Conservation (phyloP, 805 yeast species). For the Suhomyces prunicola region DNA sequence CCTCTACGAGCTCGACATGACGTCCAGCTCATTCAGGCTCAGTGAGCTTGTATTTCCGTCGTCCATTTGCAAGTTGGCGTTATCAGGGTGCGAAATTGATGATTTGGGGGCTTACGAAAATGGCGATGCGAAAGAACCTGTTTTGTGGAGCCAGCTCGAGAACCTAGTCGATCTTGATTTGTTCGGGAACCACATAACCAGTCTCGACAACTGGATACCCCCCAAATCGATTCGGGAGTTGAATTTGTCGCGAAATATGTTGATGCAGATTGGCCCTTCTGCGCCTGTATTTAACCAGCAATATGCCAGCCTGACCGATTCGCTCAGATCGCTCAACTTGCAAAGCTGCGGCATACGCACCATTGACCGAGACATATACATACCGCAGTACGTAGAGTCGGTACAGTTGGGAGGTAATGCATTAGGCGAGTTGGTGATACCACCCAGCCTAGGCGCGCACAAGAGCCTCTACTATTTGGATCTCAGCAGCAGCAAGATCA, state of each 20-base stretch:
- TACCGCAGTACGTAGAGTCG: slow-evolving; percentile 7
- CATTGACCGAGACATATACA: slow-evolving; percentile 4
- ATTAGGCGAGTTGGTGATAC: slow-evolving; percentile 12
- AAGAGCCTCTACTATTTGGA: slow-evolving; percentile 12
- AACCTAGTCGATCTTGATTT: slow-evolving; percentile 23
- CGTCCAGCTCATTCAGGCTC: slow-evolving; percentile 22
- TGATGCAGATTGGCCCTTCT: slow-evolving; percentile 7
- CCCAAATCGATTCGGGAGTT: slow-evolving; percentile 17
- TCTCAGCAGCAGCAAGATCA: slow-evolving; percentile 8
- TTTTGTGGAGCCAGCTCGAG: slow-evolving; percentile 23
- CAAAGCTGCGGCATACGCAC: slow-evolving; percentile 5
- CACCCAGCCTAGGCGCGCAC: slow-evolving; percentile 9
- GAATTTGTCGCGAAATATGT: slow-evolving; percentile 20
- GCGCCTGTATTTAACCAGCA: slow-evolving; percentile 5
- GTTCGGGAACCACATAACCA: slow-evolving; percentile 19
- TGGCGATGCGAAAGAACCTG: not conserved
- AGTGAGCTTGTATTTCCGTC: slow-evolving; percentile 21
- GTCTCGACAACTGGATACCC: slow-evolving; percentile 13
- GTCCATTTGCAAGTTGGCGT: slow-evolving; percentile 18
- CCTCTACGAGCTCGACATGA: slow-evolving; percentile 20
- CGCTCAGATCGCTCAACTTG: slow-evolving; percentile 4
- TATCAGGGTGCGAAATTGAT: slow-evolving; percentile 23
- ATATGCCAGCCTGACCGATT: slow-evolving; percentile 1
- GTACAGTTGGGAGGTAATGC: slow-evolving; percentile 7
- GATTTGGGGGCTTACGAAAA: slow-evolving; percentile 20